Evolutionary conservation across 2,329 filamentous ascomycete genomes (phyloP), one percentile per base, ranked within the genome.

Genomic region (Verticillium zaregamsianum): DNA sequence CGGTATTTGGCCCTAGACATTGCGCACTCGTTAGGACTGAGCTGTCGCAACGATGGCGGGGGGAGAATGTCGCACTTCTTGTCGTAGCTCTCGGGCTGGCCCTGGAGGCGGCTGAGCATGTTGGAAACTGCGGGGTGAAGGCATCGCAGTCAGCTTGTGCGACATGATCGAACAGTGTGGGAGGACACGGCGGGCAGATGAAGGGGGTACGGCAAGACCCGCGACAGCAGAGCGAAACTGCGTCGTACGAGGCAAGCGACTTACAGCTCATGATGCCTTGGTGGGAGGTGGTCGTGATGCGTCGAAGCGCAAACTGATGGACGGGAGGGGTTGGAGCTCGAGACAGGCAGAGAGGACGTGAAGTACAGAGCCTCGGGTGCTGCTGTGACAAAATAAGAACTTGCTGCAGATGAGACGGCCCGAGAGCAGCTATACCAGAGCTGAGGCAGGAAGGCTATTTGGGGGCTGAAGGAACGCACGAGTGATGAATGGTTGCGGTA

Each of bases 61-160:
- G 57, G 68, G 63, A 60, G 58, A 60, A 58, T 62, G 62, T 72
- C 81, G 72, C 80, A 96, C 92, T 99, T 99, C 80, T 96, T 97
- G 76, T 98, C 95, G 82, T 99, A 99, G 81, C 92, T 97, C 70
- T 96, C 93, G 69, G 94, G 94, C 81, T 98, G 94, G 77, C 93
- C 93, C 72, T 96, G 92, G 72, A 97, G 90, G 86, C 94, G 93
- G 81, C 94, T 96, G 71, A 97, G 84, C 92, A 97, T 96, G 73
- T 85, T 90, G 69, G 90, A 82, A 80, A 96, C 93, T 96, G 64
- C 59, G 61, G 45, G 45, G 45, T 52, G 45, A 49, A 39, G 20
- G 55, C 25, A 55, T 49, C 56, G 14, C 40, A 15, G 28, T 59
- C 25, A 59, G 57, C 57, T 57, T 52, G 45, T 23, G 59, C 17